Base-by-base conservation (phyloP, 495 filamentous ascomycete species). In the Copromyces sp. region DNA sequence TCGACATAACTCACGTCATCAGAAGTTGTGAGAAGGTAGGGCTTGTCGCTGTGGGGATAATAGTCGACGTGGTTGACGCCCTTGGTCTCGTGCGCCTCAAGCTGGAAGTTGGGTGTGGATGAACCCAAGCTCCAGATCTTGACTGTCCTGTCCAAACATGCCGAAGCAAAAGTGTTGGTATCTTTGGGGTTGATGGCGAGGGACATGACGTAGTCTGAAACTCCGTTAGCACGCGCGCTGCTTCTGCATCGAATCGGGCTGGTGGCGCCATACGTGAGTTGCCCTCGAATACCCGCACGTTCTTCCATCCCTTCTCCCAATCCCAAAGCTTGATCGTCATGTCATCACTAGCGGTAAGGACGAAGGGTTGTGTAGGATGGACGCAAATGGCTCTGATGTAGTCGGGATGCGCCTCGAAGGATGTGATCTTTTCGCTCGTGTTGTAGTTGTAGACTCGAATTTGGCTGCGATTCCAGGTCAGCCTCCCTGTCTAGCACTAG, bases 261-360 rank as follows among this genome's bases (percentile, higher is more conserved):
- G 14, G 11, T 29, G 29, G 70, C 75, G 11, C 75, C 78, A 9
- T 80, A 81, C 79, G 86, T 94, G 90, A 92, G 78, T 99, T 97
- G n/a, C 95, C 95, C 80, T 99, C 95, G 77, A 97, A 99, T 53
- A 97, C 91, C 80, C 97, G 93, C 20, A 98, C 93, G 77, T 95
- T 98, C 82, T 98, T 98, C 96, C 96, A 99, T 74, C 88, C 88
- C 80, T 93, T 94, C 76, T 98, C 95, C 95, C 95, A 99, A 83
- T 99, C 94, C 96, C 96, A 99, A 71, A 98, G 86, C 85, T 97
- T 98, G 77, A 99, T 98, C 42, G 93, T 97, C 95, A 98, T 98
- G 78, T 99, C 95, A 93, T 99, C 96, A 73, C 92, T 94, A 70
- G 95, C 95, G 42, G 96, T 99, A 39, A 99, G 86, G 65, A 98